phyloP scores from a whole-genome alignment of 179 eudicot species.

The Drosera spatulata region DNA sequence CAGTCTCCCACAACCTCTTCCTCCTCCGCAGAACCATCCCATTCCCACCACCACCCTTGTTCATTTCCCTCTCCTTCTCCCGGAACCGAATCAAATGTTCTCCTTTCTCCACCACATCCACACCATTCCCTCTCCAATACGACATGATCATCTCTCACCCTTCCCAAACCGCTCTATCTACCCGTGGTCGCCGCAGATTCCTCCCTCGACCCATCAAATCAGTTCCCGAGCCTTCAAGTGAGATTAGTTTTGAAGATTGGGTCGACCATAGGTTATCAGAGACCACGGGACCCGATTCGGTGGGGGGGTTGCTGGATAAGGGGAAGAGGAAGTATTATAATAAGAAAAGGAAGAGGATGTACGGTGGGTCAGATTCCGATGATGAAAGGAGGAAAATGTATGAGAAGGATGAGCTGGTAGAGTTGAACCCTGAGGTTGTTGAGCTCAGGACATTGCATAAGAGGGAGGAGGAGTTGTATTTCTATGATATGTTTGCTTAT shows the following conservation, averaged over 20 bases:
- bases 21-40: too few species aligned
- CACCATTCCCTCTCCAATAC: conserved; percentile 77
- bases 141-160: conserved; percentile 85
- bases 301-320: conserved; percentile 41
- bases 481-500: conserved; percentile 73
- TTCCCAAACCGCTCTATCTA: conserved; percentile 9
- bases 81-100: too few species aligned
- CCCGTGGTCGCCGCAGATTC: conserved; percentile 13
- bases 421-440: conserved; percentile 77
- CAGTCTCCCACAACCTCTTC: too few species aligned
- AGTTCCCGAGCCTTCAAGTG: conserved; percentile 14
- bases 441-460: conserved; percentile 70
- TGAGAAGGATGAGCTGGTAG: conserved; percentile 41
- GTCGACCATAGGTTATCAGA: conserved; percentile 54
- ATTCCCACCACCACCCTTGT: too few species aligned
- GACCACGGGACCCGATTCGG: conserved; percentile 1
- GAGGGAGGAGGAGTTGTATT: conserved; percentile 84
- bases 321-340: conserved; percentile 71
- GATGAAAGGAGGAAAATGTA: conserved; percentile 31
- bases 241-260: conserved; percentile 60
- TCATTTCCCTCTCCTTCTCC: background rate
- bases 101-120: conserved; percentile 38
- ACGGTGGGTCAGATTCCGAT: conserved; percentile 66
- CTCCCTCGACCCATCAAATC: conserved; percentile 13
- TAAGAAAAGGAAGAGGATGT: conserved; percentile 74